Evolutionary conservation across 352 stramenopile species (phyloP).

Genomic region (Pythium sukuiense): DNA sequence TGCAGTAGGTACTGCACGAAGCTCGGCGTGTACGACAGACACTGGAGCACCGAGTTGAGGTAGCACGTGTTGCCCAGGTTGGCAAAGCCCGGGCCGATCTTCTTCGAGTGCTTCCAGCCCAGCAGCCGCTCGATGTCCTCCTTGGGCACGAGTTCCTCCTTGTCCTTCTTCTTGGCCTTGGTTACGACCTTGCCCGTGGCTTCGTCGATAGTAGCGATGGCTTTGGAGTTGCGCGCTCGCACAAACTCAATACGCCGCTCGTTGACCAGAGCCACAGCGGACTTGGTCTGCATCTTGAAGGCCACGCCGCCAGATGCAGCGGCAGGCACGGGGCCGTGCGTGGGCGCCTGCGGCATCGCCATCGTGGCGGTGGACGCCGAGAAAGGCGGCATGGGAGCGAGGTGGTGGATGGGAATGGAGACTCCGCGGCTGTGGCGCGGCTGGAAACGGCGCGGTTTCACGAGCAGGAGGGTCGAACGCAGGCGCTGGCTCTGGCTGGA

Average conservation of each 20-base stretch:
- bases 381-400: constrained; percentile 18
- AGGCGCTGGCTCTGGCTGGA: background rate
- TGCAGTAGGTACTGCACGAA: constrained; percentile 90
- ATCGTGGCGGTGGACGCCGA: constrained; percentile 17
- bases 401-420: background rate
- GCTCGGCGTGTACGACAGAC: constrained; percentile 74
- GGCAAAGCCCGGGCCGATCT: constrained; percentile 78
- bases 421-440: background rate
- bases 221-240: constrained; percentile 52
- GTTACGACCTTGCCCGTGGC: constrained; percentile 24
- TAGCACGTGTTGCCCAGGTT: constrained; percentile 97
- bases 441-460: background rate
- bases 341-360: constrained; percentile 6
- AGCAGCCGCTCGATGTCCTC: constrained; percentile 56
- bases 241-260: constrained; percentile 85
- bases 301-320: constrained; percentile 22
- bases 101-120: constrained; percentile 60
- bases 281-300: constrained; percentile 71
- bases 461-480: background rate
- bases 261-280: constrained; percentile 70
- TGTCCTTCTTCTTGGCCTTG: constrained; percentile 29
- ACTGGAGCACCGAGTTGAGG: constrained; percentile 93
- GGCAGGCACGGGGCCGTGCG: background rate
- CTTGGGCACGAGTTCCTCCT: constrained; percentile 40
- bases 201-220: constrained; percentile 41